Percentiles rank a stretch among this genome's conserved stretches.
These are phyloP conservation scores for Cocos nucifera DNA, from an alignment of 176 grass and related monocot genomes.

Conservation along the genomic window DNA sequence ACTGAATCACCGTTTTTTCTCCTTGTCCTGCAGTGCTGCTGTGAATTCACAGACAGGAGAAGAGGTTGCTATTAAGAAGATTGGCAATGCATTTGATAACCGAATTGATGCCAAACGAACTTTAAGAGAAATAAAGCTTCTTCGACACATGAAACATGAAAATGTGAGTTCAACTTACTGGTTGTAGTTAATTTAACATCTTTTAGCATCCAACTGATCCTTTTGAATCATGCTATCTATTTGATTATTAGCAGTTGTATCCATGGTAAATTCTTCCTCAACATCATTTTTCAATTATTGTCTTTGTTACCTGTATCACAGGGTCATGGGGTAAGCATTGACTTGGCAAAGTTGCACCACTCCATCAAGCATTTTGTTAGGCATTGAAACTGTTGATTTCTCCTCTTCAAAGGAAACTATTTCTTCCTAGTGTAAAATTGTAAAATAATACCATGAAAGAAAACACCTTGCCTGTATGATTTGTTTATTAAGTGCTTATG, in stretches of 20 bases:
- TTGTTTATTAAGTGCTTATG: too few relatives aligned
- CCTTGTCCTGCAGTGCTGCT: conserved; percentile 49
- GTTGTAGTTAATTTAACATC: conserved; percentile 3
- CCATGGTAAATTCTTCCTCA: too few relatives aligned
- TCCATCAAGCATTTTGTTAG: too few relatives aligned
- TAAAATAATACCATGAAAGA: too few relatives aligned
- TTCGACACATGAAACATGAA: conserved; percentile 93
- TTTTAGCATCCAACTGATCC: not conserved
- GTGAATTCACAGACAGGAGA: conserved; percentile 71
- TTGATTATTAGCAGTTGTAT: conserved; percentile 14
- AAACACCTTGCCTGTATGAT: too few relatives aligned
- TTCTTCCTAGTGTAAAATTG: too few relatives aligned
- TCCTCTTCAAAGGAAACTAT: too few relatives aligned
- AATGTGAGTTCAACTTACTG: conserved; percentile 43
- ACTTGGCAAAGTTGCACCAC: too few relatives aligned
- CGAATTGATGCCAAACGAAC: conserved; percentile 88
- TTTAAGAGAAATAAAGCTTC: conserved; percentile 92
- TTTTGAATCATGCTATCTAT: conserved; percentile 6
- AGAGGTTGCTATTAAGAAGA: conserved; percentile 97
- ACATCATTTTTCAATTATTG: too few relatives aligned
- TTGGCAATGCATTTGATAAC: conserved; percentile 96
- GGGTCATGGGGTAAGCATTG: too few relatives aligned
- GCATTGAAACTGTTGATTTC: too few relatives aligned
- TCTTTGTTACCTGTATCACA: too few relatives aligned
- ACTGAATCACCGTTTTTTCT: not conserved